Evolutionary conservation across 805 yeast genomes (phyloP).

Genomic region (Ogataea pignaliae): DNA sequence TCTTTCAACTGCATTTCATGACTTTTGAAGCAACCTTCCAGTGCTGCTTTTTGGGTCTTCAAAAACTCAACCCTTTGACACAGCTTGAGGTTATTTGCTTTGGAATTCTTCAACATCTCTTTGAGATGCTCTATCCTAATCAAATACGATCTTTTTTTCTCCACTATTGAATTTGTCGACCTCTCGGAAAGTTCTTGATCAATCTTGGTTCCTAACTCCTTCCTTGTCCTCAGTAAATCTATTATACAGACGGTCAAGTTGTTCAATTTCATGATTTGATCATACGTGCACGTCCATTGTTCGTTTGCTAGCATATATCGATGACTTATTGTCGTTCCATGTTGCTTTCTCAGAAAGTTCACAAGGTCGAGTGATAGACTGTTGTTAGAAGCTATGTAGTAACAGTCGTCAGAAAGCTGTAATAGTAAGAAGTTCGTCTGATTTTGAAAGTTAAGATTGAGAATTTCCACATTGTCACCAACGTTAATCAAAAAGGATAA

Average conservation of each 20-base stretch:
- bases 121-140: background rate
- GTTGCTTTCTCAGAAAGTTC: slow-evolving; percentile 4
- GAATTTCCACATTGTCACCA: slow-evolving; percentile 25
- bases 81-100: background rate
- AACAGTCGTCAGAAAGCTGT: slow-evolving; percentile 29
- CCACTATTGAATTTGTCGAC: background rate
- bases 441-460: slow-evolving; percentile 15
- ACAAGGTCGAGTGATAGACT: slow-evolving; percentile 12
- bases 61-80: background rate
- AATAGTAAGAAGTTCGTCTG: slow-evolving; percentile 25
- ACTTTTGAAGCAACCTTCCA: too few species aligned
- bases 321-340: background rate
- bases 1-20: background rate
- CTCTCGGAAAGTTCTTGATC: background rate
- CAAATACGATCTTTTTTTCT: background rate
- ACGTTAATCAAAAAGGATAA: slow-evolving; percentile 29
- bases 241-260: slow-evolving; percentile 33
- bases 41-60: too few species aligned
- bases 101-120: background rate
- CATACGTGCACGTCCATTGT: slow-evolving; percentile 32
- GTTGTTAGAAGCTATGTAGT: slow-evolving; percentile 19
- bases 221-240: slow-evolving; percentile 26
- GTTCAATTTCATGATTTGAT: slow-evolving; percentile 38
- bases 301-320: slow-evolving; percentile 6
- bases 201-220: slow-evolving; percentile 7